Base-by-base conservation (phyloP, 805 yeast species). In the Metschnikowia matae region DNA sequence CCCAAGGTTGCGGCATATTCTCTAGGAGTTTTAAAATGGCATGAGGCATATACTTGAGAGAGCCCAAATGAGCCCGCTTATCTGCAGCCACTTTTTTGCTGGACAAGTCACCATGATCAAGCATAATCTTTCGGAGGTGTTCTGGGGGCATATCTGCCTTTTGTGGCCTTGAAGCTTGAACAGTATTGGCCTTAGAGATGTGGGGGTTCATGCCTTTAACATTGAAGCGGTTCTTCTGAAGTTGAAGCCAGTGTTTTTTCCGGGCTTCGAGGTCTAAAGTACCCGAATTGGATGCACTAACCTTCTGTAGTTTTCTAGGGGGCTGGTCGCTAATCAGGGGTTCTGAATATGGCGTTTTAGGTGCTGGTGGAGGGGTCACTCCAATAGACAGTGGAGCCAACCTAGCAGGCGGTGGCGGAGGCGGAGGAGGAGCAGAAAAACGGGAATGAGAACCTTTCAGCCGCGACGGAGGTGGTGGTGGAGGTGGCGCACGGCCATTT, bases 1-100 rank as follows among this genome's bases (percentile, higher is more conserved):
- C 98, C 99, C 99, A 94, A 0, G 99, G 99, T 64, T 90, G 96
- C 0, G 99, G 99, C 92, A 94, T 92, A 62, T 89, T 90, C 61
- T 94, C 99, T 37, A 94, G 63, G 37, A 94, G 76, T 66, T 94
- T 94, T 57, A 90, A 67, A 3, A 90, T 80, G 0, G 99, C 97
- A 69, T 92, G 98, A 0, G 99, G 99, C 84, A 95, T 80, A 69
- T 86, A 95, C 68, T 90, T 92, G 50, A 94, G 73, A 1, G 98
- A 91, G 1, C 97, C 97, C 23, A 95, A 69, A 60, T 88, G 90
- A 0, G 96, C 82, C 52, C 92, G 75, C 63, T 90, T 91, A 61
- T 92, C 97, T 11, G 86, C 80, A 18, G 92, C 84, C 44, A 87
- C 87, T 54, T 84, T 83, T 55, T 81, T 80, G 1, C 91, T 81